These are phyloP conservation scores for Phytopythium boreale DNA, from an alignment of 352 stramenopile genomes.

Conservation along the genomic window DNA sequence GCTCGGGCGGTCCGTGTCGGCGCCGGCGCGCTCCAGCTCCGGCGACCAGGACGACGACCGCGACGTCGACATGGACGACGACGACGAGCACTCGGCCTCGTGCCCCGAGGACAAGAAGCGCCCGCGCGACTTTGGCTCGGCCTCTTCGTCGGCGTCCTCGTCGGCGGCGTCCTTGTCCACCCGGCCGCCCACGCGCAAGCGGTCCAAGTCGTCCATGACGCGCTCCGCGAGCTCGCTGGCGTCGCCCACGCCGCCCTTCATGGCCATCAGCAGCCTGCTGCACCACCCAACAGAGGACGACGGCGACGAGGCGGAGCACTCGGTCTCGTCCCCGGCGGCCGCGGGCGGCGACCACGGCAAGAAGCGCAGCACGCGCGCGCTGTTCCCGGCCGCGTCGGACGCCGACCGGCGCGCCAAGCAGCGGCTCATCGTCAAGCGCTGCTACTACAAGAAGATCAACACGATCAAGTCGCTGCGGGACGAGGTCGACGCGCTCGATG, in stretches of 20 bases:
- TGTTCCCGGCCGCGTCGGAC: conserved; percentile 40
- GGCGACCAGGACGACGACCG: conserved; percentile 9
- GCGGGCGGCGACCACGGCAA: conserved; percentile 14
- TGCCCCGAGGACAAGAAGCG: conserved; percentile 30
- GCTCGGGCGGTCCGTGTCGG: conserved; percentile 27
- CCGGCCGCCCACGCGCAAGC: conserved; percentile 5
- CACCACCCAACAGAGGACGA: conserved; percentile 4
- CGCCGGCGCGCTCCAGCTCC: conserved; percentile 12
- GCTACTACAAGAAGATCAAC: conserved; percentile 84
- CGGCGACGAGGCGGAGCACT: not conserved
- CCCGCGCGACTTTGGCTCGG: not conserved
- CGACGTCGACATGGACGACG: conserved; percentile 19
- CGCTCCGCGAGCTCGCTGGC: conserved; percentile 19
- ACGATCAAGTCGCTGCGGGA: conserved; percentile 63
- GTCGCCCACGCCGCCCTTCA: conserved; percentile 14
- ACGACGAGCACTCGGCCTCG: conserved; percentile 26
- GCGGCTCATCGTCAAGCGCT: conserved; percentile 66
- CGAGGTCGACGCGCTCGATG: conserved; percentile 37
- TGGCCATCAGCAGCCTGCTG: conserved; percentile 25
- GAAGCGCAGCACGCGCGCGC: conserved; percentile 50
- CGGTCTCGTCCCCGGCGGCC: conserved; percentile 4
- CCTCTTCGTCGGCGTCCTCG: conserved; percentile 16
- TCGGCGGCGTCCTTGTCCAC: conserved; percentile 6
- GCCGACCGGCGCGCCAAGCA: conserved; percentile 59
- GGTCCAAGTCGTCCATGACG: conserved; percentile 29